These are phyloP conservation scores for Platanthera zijinensis DNA, from an alignment of 106 monocot species.

Conservation along the genomic window DNA sequence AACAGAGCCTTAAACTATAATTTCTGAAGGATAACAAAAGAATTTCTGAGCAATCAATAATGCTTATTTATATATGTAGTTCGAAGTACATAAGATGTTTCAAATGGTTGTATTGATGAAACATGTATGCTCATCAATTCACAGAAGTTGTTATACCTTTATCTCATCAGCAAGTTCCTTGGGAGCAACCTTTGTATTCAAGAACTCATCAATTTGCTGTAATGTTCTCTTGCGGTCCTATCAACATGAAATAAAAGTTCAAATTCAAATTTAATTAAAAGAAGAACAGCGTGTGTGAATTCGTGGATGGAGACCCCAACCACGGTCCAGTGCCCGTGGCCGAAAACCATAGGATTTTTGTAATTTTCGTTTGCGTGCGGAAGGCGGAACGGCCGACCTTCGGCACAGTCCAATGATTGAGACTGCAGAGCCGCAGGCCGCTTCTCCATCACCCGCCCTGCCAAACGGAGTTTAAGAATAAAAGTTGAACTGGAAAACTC, in stretches of 20 bases:
- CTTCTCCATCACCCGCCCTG: too few species aligned
- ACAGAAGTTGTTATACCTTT: conserved; percentile 43
- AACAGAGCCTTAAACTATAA: background rate
- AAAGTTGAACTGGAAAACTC: background rate
- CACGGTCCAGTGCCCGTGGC: too few species aligned
- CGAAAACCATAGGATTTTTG: too few species aligned
- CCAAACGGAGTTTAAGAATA: background rate
- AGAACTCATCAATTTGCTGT: conserved; percentile 71
- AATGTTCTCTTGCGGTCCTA: conserved; percentile 84
- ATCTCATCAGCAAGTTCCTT: conserved; percentile 88
- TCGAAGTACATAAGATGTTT: background rate
- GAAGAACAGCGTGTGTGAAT: too few species aligned
- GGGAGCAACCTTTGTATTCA: conserved; percentile 88
- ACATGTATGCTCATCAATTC: background rate
- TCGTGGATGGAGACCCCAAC: too few species aligned
- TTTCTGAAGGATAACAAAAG: background rate
- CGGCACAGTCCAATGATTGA: background rate
- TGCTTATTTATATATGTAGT: background rate
- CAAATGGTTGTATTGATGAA: background rate
- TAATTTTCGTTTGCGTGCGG: too few species aligned
- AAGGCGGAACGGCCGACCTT: too few species aligned
- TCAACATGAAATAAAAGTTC: conserved; percentile 1
- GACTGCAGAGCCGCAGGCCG: background rate
- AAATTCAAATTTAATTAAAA: background rate
- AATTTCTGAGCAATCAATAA: background rate